Evolutionary conservation across 345 rosid genomes (phyloP).

Genomic region (Bruguiera gymnorhiza): DNA sequence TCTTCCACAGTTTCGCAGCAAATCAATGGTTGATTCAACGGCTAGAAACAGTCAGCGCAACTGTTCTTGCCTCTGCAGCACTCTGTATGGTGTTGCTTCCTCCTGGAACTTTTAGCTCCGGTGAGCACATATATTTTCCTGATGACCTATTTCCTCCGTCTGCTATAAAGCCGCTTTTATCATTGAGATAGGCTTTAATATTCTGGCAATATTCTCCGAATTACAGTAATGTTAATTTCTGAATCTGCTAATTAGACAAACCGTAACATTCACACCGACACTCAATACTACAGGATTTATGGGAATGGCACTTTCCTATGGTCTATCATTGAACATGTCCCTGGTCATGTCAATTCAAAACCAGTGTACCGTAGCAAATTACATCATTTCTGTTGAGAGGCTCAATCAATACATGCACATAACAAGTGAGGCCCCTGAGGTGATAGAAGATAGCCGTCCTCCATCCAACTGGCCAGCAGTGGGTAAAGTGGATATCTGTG

Average conservation of each 20-base stretch:
- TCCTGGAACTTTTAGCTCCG: slow-evolving; percentile 81
- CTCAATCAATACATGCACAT: slow-evolving; percentile 83
- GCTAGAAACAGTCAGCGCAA: slow-evolving; percentile 70
- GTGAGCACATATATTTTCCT: slow-evolving; percentile 34
- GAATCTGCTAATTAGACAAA: not conserved
- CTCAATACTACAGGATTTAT: slow-evolving; percentile 64
- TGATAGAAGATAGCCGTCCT: slow-evolving; percentile 69
- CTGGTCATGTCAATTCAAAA: slow-evolving; percentile 78
- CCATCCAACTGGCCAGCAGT: slow-evolving; percentile 72
- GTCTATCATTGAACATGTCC: slow-evolving; percentile 76
- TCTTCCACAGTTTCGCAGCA: slow-evolving; percentile 83
- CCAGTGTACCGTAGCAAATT: slow-evolving; percentile 79
- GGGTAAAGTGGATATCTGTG: slow-evolving; percentile 77
- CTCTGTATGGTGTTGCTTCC: slow-evolving; percentile 96
- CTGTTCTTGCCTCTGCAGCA: slow-evolving; percentile 74
- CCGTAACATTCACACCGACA: not conserved
- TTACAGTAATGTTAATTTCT: not conserved
- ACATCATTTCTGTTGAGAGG: slow-evolving; percentile 92
- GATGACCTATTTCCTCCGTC: not conserved
- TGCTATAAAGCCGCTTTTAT: no score
- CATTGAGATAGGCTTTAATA: not conserved
- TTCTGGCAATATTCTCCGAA: not conserved
- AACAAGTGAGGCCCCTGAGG: slow-evolving; percentile 88
- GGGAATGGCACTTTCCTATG: slow-evolving; percentile 98
- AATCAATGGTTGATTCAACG: slow-evolving; percentile 92